Evolutionary conservation across 208 protist species (phyloP).

Genomic region (Porcisia hertigi): DNA sequence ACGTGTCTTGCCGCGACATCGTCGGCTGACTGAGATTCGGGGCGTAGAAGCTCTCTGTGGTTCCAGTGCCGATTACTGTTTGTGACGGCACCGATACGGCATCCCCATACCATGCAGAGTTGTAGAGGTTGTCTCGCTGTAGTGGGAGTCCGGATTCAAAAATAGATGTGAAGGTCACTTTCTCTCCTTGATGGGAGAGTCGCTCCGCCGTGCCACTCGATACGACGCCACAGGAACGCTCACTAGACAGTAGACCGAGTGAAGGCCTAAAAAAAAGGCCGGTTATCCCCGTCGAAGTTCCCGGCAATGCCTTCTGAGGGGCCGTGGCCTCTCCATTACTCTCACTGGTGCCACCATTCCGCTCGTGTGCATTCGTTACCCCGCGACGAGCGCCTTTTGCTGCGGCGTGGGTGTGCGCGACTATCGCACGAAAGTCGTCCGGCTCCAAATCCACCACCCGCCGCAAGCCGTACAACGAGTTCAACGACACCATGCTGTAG

Average conservation of each 20-base stretch:
- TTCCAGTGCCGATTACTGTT: neutral
- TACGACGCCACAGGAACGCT: neutral
- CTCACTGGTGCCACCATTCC: neutral
- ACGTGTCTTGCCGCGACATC: neutral
- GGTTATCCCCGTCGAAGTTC: no score
- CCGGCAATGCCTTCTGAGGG: neutral
- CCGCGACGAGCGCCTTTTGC: neutral
- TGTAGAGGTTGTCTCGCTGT: neutral
- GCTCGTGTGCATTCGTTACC: neutral
- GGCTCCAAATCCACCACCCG: neutral
- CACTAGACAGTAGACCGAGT: neutral
- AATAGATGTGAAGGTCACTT: neutral
- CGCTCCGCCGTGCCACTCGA: neutral
- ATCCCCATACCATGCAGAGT: neutral
- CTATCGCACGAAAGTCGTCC: constrained; percentile 1
- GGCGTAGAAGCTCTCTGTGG: neutral
- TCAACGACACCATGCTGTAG: neutral
- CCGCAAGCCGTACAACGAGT: neutral
- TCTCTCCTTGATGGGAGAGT: neutral
- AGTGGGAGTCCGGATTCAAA: neutral
- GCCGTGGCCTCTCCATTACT: neutral
- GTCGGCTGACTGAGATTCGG: neutral
- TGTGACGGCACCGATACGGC: neutral
- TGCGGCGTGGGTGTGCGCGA: neutral
- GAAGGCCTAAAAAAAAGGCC: neutral